Base-by-base conservation (phyloP, 192 early-diverging fungal species). In the Backusella tarrabulga region DNA sequence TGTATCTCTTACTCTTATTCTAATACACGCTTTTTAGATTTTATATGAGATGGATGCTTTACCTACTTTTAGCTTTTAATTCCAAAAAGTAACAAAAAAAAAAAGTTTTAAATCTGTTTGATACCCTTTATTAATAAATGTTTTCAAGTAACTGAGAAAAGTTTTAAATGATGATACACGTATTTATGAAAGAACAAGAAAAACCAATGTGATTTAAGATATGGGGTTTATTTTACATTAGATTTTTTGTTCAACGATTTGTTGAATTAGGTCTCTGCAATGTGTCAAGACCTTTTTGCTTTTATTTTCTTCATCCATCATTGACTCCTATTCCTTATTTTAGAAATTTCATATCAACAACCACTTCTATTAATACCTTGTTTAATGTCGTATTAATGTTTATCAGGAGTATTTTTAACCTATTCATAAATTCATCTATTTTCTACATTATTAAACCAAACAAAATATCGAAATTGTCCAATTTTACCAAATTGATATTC, bases 41-140 rank as follows among this genome's bases (percentile, higher is more conserved):
- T 40, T 36, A 38, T 69, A 38, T 40, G 68, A 69, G 19, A 69
- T 69, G 19, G 68, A 34, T 69, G 34, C 68, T 69, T n/a, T 69
- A 70, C 68, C 68, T 40, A 38, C 68, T 12, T 38, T 40, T 38
- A 36, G 68, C 17, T 70, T 70, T 21, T 70, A 41, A 40, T 69
- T 38, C 1, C 4, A 19, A 68, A 32, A 32, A 32, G 6, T 4
- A 67, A 67, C 32, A 34, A 12, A 26, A 26, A 32, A 68, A 34
- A 68, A 19, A 32, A 7, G 14, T 35, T 35, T 19, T 68, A n/a
- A 23, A 56, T 56, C 15, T 26, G 35, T 70, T 70, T 70, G 34
- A 40, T 69, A 69, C 36, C n/a, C 36, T 69, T 15, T n/a, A 38
- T 38, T 68, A 35, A 35, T 8, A 32, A 32, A 32, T 32, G 32